Conservation (phyloP, 75 land plant genomes). For the Sequoia sempervirens region DNA sequence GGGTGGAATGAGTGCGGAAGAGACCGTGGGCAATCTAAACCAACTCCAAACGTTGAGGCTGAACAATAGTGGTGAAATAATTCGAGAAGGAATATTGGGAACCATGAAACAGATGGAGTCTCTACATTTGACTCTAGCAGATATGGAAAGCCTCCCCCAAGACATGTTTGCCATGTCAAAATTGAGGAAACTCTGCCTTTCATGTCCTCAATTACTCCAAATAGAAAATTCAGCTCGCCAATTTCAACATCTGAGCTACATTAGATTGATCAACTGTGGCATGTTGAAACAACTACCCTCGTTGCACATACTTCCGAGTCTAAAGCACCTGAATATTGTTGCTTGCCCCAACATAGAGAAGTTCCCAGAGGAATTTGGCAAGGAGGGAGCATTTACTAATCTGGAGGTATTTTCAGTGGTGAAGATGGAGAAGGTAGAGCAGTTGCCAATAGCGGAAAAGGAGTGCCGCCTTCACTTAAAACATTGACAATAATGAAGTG, state of each 20-base stretch:
- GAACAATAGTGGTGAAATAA: background rate
- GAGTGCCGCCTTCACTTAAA: background rate
- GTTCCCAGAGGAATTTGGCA: background rate
- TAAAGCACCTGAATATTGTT: background rate
- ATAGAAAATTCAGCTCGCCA: background rate
- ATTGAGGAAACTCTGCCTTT: background rate
- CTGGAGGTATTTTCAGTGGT: background rate
- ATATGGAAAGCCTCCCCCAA: background rate
- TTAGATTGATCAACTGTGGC: background rate
- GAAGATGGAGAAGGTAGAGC: background rate
- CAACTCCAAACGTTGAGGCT: background rate
- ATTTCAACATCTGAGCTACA: background rate
- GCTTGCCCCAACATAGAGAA: background rate
- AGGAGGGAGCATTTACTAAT: background rate
- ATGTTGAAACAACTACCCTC: background rate
- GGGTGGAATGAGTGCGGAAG: background rate
- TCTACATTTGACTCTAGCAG: background rate
- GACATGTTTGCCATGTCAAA: background rate
- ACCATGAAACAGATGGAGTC: background rate
- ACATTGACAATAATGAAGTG: background rate
- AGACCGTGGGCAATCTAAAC: background rate
- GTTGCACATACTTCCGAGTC: background rate
- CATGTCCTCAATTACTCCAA: background rate
- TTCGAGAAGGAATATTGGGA: background rate
- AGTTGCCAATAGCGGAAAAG: background rate